A percentile compares a stretch with the other conserved stretches of the same genome.
phyloP scores from a whole-genome alignment of 257 asterid species.

The Anisodus tanguticus region DNA sequence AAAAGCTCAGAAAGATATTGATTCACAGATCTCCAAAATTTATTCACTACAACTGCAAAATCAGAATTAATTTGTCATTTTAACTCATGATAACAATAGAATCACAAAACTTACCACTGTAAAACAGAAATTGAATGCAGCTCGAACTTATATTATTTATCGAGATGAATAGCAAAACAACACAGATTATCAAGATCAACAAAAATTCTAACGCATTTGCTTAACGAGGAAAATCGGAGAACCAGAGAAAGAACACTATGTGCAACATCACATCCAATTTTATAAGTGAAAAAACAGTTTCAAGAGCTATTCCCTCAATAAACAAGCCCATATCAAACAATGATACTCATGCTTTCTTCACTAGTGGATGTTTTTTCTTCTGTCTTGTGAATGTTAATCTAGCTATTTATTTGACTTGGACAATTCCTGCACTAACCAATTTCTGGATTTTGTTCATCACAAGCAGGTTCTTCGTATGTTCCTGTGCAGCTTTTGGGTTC shows the following conservation, averaged over 20 bases:
- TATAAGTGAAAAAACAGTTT: not conserved
- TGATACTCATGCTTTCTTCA: not conserved
- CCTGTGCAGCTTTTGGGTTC: slow-evolving; percentile 79
- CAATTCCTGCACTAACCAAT: slow-evolving; percentile 79
- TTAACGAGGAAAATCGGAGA: not conserved
- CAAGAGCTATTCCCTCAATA: not conserved
- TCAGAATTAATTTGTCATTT: no score
- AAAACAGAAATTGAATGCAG: no score
- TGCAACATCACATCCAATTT: not conserved
- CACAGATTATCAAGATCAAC: not conserved
- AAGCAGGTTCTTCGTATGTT: slow-evolving; percentile 79
- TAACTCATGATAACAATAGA: no score
- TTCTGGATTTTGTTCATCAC: slow-evolving; percentile 95
- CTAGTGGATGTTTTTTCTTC: not conserved
- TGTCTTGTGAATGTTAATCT: not conserved
- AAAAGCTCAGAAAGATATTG: no score
- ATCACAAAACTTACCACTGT: no score
- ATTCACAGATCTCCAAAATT: no score
- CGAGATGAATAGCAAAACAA: no score
- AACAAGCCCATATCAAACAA: not conserved
- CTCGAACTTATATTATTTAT: no score
- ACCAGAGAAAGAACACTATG: not conserved
- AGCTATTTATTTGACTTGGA: slow-evolving; percentile 58
- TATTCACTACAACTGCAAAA: no score
- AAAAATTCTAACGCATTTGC: not conserved